Percentiles rank a stretch among this genome's conserved stretches.
These are phyloP conservation scores for Porphyrellus cyaneotinctus DNA, from an alignment of 768 basidiomycete species.

Conservation along the genomic window DNA sequence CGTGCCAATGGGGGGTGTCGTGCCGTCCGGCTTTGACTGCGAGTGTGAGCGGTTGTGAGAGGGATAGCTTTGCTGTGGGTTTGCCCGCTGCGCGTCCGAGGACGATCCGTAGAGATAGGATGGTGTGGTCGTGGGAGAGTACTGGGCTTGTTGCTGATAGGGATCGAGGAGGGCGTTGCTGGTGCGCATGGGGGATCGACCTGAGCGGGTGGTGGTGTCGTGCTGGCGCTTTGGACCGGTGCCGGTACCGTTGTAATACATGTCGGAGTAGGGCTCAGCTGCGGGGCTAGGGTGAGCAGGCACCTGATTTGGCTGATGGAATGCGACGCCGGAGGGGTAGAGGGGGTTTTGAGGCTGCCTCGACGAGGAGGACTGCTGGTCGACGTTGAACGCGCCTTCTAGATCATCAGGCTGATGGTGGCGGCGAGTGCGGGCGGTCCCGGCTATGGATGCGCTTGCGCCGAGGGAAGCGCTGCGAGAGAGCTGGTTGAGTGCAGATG, in stretches of 20 bases:
- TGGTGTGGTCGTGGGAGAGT: conserved; percentile 51
- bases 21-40: conserved; percentile 48
- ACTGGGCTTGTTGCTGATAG: conserved; percentile 62
- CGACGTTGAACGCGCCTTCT: conserved; percentile 47
- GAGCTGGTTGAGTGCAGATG: conserved; percentile 50
- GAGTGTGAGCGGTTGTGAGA: conserved; percentile 57
- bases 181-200: conserved; percentile 62
- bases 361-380: conserved; percentile 21
- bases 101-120: conserved; percentile 43
- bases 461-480: conserved; percentile 67
- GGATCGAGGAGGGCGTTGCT: conserved; percentile 60
- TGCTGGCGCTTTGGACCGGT: conserved; percentile 49
- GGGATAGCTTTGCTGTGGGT: conserved; percentile 42
- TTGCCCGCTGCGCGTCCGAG: conserved; percentile 39
- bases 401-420: conserved; percentile 70
- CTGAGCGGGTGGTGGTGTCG: conserved; percentile 46
- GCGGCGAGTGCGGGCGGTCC: conserved; percentile 50
- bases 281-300: conserved; percentile 32
- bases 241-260: conserved; percentile 55
- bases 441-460: conserved; percentile 37
- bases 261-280: conserved; percentile 51
- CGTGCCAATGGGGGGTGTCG: conserved; percentile 45
- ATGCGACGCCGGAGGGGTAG: conserved; percentile 55
- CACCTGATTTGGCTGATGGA: conserved; percentile 42
- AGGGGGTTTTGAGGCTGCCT: conserved; percentile 39